Evolutionary conservation across 2,329 filamentous ascomycete species (phyloP).

Genomic region (Epichloe uncinata): DNA sequence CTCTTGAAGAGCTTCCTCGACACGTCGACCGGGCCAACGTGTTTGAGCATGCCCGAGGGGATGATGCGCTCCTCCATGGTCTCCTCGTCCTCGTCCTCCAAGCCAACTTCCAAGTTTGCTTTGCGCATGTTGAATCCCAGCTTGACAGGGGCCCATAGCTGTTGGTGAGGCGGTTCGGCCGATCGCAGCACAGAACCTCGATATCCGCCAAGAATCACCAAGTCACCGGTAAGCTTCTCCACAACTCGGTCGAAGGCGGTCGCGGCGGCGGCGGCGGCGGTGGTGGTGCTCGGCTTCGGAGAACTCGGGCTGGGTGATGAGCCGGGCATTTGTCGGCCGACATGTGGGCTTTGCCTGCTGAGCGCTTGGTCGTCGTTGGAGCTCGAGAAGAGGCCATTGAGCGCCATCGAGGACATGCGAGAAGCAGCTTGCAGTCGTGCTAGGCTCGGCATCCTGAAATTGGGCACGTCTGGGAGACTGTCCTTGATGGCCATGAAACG

Average conservation of each 20-base stretch:
- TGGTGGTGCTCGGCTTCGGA: background rate
- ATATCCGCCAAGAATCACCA: slow-evolving; percentile 84
- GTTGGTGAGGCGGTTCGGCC: slow-evolving; percentile 64
- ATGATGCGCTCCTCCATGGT: slow-evolving; percentile 73
- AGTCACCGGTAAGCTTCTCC: slow-evolving; percentile 62
- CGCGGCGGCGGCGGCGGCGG: slow-evolving; percentile 2
- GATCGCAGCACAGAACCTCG: slow-evolving; percentile 81
- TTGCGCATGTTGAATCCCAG: slow-evolving; percentile 84
- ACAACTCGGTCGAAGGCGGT: slow-evolving; percentile 40
- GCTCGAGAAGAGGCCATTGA: slow-evolving; percentile 18
- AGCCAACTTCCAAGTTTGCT: slow-evolving; percentile 77
- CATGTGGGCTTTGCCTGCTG: background rate
- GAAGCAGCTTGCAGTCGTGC: slow-evolving; percentile 33
- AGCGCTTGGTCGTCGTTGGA: slow-evolving; percentile 11
- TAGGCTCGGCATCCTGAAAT: slow-evolving; percentile 55
- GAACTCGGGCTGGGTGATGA: background rate
- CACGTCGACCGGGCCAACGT: slow-evolving; percentile 86
- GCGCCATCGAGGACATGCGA: slow-evolving; percentile 18
- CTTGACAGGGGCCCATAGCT: slow-evolving; percentile 89
- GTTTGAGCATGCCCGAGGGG: slow-evolving; percentile 75
- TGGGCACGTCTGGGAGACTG: slow-evolving; percentile 67
- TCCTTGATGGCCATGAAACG: slow-evolving; percentile 83
- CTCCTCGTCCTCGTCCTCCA: slow-evolving; percentile 71
- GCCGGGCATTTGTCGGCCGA: background rate
- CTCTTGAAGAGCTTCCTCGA: slow-evolving; percentile 70